Evolutionary conservation across 2,329 filamentous ascomycete genomes (phyloP).

Genomic region (Hypocrella siamensis): DNA sequence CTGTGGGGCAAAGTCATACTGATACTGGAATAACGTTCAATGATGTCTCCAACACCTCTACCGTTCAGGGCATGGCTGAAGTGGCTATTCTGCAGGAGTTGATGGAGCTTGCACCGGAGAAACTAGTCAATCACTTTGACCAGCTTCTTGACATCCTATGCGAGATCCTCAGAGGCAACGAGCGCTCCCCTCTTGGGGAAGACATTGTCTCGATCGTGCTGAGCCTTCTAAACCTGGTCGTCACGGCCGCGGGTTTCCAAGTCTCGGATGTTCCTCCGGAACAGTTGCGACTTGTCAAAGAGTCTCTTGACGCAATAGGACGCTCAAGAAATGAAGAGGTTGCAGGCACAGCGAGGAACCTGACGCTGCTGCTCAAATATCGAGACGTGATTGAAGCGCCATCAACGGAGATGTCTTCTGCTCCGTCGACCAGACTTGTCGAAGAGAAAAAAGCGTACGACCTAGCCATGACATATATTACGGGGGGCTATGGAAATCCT

Average conservation of each 20-base stretch:
- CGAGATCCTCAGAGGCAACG: slow-evolving; percentile 38
- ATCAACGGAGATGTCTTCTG: slow-evolving; percentile 19
- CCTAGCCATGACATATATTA: slow-evolving; percentile 49
- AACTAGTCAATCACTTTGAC: slow-evolving; percentile 45
- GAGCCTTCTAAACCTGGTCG: slow-evolving; percentile 44
- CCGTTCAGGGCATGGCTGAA: slow-evolving; percentile 34
- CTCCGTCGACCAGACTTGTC: slow-evolving; percentile 29
- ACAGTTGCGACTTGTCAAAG: slow-evolving; percentile 29
- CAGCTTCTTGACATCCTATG: slow-evolving; percentile 49
- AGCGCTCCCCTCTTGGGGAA: slow-evolving; percentile 24
- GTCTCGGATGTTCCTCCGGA: slow-evolving; percentile 26
- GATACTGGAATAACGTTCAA: slow-evolving; percentile 13
- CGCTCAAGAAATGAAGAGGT: slow-evolving; percentile 21
- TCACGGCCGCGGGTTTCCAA: slow-evolving; percentile 41
- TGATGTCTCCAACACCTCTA: slow-evolving; percentile 19
- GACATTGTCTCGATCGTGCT: slow-evolving; percentile 37
- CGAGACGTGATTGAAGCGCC: slow-evolving; percentile 35
- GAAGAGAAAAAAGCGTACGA: slow-evolving; percentile 48
- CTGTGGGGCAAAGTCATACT: slow-evolving; percentile 9
- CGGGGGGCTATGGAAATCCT: slow-evolving; percentile 39
- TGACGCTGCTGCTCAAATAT: slow-evolving; percentile 39
- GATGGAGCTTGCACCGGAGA: slow-evolving; percentile 46
- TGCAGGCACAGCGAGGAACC: slow-evolving; percentile 38
- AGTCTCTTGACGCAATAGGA: slow-evolving; percentile 29
- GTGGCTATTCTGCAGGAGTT: slow-evolving; percentile 49